phyloP scores from a whole-genome alignment of 306 rosid species.

The Castanea sativa region DNA sequence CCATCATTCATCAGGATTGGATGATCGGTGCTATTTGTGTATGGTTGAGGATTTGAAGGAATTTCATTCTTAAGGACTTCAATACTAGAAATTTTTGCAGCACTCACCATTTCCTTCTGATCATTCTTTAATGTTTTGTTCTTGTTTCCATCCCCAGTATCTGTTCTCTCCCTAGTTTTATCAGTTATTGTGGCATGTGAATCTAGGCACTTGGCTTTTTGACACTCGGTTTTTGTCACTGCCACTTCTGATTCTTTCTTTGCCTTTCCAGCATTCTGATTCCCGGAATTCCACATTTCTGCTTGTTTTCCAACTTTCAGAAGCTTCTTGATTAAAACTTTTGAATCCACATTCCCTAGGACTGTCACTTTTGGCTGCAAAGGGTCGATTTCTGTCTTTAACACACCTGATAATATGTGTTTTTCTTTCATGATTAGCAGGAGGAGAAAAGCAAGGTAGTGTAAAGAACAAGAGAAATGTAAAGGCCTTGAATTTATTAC shows the following conservation, averaged over 20 bases:
- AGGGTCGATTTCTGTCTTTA: slow-evolving; percentile 36
- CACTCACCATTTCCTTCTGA: neutral
- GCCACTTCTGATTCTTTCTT: slow-evolving; percentile 9
- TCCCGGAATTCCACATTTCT: slow-evolving; percentile 14
- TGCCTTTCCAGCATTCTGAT: slow-evolving; percentile 15
- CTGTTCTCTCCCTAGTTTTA: slow-evolving; percentile 9
- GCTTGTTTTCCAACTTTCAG: slow-evolving; percentile 42
- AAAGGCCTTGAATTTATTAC: slow-evolving; percentile 11
- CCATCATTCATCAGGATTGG: slow-evolving; percentile 1
- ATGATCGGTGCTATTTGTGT: slow-evolving; percentile 10
- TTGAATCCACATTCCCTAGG: slow-evolving; percentile 36
- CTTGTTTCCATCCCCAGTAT: slow-evolving; percentile 6
- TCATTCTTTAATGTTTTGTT: slow-evolving; percentile 1
- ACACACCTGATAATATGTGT: slow-evolving; percentile 31
- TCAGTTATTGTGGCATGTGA: slow-evolving; percentile 1
- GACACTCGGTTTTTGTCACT: neutral
- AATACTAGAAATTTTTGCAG: neutral
- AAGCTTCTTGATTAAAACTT: slow-evolving; percentile 35
- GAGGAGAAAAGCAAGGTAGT: neutral
- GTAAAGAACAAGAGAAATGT: neutral
- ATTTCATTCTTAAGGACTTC: slow-evolving; percentile 8
- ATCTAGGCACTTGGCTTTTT: slow-evolving; percentile 8
- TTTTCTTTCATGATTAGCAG: neutral
- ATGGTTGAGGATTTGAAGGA: neutral
- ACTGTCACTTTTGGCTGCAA: slow-evolving; percentile 37